phyloP scores from a whole-genome alignment of 257 asterid genomes.

The Perilla frutescens region DNA sequence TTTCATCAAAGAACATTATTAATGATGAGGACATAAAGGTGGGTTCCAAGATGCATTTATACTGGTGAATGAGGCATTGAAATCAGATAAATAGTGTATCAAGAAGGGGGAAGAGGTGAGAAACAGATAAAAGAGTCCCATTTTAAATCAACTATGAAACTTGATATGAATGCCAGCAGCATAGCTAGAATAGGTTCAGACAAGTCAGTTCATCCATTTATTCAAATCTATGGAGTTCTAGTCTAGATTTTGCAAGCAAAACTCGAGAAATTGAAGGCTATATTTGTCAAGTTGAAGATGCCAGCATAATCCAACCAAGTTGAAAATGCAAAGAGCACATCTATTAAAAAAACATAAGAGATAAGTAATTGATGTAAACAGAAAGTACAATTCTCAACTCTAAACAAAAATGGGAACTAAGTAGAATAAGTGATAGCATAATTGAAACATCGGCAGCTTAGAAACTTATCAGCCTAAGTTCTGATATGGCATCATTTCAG shows the following conservation, averaged over 20 bases:
- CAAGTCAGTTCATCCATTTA: constrained; percentile 10
- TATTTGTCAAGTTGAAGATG: not conserved
- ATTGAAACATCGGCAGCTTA: not conserved
- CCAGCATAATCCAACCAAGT: not conserved
- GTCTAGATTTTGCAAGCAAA: not conserved
- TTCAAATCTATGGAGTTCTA: not conserved
- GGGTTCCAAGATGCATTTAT: constrained; percentile 2
- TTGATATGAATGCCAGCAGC: not conserved
- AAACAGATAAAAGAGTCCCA: constrained; percentile 19
- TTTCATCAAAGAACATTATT: constrained; percentile 36
- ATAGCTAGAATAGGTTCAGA: constrained; percentile 18
- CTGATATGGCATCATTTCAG: too few species aligned
- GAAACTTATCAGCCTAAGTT: not conserved
- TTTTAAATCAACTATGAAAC: constrained; percentile 1
- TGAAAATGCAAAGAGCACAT: not conserved
- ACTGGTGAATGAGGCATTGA: constrained; percentile 25
- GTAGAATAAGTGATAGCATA: not conserved
- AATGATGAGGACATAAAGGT: constrained; percentile 23
- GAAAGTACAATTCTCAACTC: too few species aligned
- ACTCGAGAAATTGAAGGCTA: too few species aligned
- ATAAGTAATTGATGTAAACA: too few species aligned
- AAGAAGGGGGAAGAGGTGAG: constrained; percentile 12
- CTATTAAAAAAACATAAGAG: not conserved
- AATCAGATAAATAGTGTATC: constrained; percentile 19
- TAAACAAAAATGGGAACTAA: not conserved